Percentiles rank a stretch among this genome's conserved stretches.
These are phyloP conservation scores for Tephrocybe sp. DNA, from an alignment of 768 basidiomycete species.

Conservation along the genomic window DNA sequence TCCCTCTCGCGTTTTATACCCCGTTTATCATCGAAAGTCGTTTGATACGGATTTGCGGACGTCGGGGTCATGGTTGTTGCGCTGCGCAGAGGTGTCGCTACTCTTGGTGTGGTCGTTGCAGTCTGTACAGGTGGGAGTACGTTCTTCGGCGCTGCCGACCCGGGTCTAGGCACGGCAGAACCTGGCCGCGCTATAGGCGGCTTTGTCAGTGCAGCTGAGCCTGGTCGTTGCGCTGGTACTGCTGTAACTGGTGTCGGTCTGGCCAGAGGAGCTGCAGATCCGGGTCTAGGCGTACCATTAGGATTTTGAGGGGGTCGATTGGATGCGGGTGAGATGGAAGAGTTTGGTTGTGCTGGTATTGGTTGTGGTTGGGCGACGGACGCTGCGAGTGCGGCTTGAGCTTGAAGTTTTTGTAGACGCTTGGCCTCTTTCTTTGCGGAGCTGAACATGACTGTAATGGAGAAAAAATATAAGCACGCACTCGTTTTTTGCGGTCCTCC, in stretches of 20 bases:
- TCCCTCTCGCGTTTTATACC: slow-evolving; percentile 45
- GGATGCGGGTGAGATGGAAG: slow-evolving; percentile 27
- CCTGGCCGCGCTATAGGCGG: slow-evolving; percentile 20
- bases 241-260: slow-evolving; percentile 17
- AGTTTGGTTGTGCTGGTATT: slow-evolving; percentile 27
- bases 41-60: slow-evolving; percentile 19
- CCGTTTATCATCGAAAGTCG: slow-evolving; percentile 22
- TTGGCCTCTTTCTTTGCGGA: slow-evolving; percentile 65
- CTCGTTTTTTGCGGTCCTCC: slow-evolving; percentile 76
- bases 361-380: slow-evolving; percentile 28
- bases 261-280: slow-evolving; percentile 21
- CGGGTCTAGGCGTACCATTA: slow-evolving; percentile 32
- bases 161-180: slow-evolving; percentile 23
- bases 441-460: background rate
- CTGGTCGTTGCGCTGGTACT: slow-evolving; percentile 19
- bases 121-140: slow-evolving; percentile 21
- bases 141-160: slow-evolving; percentile 22
- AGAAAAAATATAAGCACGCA: slow-evolving; percentile 35
- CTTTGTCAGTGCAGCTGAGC: slow-evolving; percentile 11
- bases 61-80: slow-evolving; percentile 29
- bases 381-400: slow-evolving; percentile 26
- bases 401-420: slow-evolving; percentile 59
- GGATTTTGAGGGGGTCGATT: slow-evolving; percentile 20
- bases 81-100: slow-evolving; percentile 23
- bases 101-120: slow-evolving; percentile 14